Conservation (phyloP, 139 green algal species). For the Volvox africanus region DNA sequence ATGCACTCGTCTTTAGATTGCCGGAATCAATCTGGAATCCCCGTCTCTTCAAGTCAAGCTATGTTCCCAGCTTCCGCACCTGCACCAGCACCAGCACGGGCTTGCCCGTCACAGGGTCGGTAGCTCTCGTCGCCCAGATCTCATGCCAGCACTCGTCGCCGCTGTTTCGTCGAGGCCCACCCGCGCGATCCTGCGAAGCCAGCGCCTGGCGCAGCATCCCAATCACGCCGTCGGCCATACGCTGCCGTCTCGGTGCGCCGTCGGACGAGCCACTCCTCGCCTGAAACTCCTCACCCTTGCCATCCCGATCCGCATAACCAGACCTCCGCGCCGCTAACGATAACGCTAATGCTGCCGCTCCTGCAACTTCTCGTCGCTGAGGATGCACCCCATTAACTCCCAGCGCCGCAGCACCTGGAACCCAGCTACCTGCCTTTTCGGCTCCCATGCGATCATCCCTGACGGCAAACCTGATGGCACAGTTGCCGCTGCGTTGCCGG, state of each 20-base stretch:
- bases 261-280: background rate
- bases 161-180: background rate
- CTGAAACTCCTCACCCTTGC: background rate
- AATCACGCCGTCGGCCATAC: background rate
- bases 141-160: constrained; percentile 29
- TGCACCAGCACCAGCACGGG: constrained; percentile 27
- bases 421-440: no score
- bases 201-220: constrained; percentile 6
- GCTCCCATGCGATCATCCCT: background rate
- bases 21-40: no score
- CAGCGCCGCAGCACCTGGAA: no score
- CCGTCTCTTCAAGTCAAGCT: no score
- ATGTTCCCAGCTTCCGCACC: background rate
- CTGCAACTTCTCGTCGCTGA: no score
- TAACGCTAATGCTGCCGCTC: no score
- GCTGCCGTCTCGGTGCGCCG: background rate
- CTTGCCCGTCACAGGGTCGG: background rate
- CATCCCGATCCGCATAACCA: no score
- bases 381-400: no score
- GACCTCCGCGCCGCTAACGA: no score
- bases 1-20: no score
- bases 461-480: background rate
- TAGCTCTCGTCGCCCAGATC: constrained; percentile 20
- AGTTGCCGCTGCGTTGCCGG: background rate
- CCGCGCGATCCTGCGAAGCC: background rate